These are phyloP conservation scores for Zygosaccharomyces gambellarensis DNA, from an alignment of 805 yeast genomes.

Conservation along the genomic window DNA sequence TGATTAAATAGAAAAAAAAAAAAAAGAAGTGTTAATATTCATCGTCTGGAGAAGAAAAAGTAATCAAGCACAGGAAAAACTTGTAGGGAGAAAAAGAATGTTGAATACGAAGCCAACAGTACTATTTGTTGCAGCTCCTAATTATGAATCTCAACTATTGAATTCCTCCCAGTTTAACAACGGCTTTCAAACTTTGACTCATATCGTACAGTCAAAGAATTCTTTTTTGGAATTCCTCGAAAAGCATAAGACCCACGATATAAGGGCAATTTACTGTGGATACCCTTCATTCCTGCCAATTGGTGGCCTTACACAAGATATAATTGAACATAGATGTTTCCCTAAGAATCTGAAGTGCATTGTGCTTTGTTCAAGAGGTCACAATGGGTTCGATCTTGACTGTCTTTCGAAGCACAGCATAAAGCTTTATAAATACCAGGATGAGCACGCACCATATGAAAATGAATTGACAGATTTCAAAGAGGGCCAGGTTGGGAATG, in stretches of 20 bases:
- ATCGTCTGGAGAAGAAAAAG: not conserved
- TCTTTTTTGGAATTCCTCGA: constrained; percentile 15
- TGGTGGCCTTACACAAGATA: constrained; percentile 46
- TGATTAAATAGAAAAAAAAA: not conserved
- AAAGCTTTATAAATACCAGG: constrained; percentile 41
- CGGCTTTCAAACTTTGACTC: constrained; percentile 14
- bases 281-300: constrained; percentile 50
- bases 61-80: not conserved
- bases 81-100: not conserved
- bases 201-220: constrained; percentile 15
- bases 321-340: constrained; percentile 37
- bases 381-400: constrained; percentile 45
- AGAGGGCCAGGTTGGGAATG: constrained; percentile 47
- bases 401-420: constrained; percentile 40
- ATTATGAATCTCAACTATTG: constrained; percentile 12
- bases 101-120: constrained; percentile 14
- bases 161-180: constrained; percentile 12
- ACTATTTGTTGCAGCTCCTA: constrained; percentile 23
- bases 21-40: constrained; percentile 1
- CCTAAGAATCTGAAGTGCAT: constrained; percentile 46
- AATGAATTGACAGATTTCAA: constrained; percentile 4
- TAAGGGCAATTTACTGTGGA: constrained; percentile 53
- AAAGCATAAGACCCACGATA: constrained; percentile 12
- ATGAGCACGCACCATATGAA: constrained; percentile 12
- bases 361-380: constrained; percentile 54